Conservation (phyloP, 106 monocot genomes). For the Acorus gramineus region DNA sequence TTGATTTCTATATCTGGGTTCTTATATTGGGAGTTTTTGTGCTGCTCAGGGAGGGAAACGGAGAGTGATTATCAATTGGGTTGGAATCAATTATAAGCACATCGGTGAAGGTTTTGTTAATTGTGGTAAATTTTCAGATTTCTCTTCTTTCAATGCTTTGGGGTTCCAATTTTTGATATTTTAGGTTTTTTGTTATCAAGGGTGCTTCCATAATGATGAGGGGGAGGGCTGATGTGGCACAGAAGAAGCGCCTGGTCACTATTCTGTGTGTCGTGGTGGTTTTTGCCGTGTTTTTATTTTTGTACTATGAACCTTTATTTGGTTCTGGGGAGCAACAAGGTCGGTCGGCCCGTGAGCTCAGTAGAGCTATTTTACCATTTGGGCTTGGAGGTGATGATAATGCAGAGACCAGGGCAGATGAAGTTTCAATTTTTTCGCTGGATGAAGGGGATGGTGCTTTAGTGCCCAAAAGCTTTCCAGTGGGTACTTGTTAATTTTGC, state of each 20-base stretch:
- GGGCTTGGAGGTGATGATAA: slow-evolving; percentile 53
- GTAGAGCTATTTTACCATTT: slow-evolving; percentile 51
- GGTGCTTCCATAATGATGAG: slow-evolving; percentile 25
- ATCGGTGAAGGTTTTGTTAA: no score
- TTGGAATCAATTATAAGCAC: no score
- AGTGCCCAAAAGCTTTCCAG: slow-evolving; percentile 61
- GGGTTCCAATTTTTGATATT: no score
- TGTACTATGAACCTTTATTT: slow-evolving; percentile 58
- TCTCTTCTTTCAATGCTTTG: no score
- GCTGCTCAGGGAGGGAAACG: no score
- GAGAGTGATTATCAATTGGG: no score
- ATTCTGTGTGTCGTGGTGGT: slow-evolving; percentile 27
- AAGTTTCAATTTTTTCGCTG: slow-evolving; percentile 32
- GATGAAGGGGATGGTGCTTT: slow-evolving; percentile 33
- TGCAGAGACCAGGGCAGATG: slow-evolving; percentile 31
- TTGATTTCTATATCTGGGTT: no score
- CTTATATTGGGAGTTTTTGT: no score
- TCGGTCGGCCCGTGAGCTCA: slow-evolving; percentile 50
- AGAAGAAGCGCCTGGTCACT: slow-evolving; percentile 39
- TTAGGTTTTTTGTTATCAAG: no score
- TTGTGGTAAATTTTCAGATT: no score
- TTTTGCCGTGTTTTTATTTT: slow-evolving; percentile 36
- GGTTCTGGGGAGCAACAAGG: slow-evolving; percentile 22
- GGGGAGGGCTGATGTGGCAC: slow-evolving; percentile 52
- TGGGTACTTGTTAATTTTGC: slow-evolving; percentile 18